Evolutionary conservation across 352 stramenopile species (phyloP).

Genomic region (Globisporangium takayamanum): DNA sequence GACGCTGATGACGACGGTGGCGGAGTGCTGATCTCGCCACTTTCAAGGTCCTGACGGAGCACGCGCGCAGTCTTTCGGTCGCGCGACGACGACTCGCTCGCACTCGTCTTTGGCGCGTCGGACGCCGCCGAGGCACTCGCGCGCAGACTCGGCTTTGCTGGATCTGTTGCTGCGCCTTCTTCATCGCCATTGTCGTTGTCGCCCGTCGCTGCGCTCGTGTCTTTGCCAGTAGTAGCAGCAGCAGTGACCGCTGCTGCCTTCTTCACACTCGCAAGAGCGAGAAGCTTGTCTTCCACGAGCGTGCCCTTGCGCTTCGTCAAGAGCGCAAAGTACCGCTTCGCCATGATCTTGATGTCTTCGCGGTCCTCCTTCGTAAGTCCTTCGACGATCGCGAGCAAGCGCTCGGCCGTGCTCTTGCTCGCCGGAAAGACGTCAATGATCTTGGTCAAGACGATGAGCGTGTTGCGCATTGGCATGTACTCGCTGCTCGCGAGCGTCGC

Average conservation of each 20-base stretch:
- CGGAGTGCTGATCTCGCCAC: constrained; percentile 37
- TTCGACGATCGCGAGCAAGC: constrained; percentile 61
- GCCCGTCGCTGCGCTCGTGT: not conserved
- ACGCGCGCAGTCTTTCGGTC: constrained; percentile 15
- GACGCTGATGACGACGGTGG: not conserved
- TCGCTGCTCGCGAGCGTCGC: constrained; percentile 54
- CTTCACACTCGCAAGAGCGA: constrained; percentile 21
- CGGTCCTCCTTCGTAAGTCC: constrained; percentile 70
- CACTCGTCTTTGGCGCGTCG: no score
- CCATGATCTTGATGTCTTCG: constrained; percentile 89
- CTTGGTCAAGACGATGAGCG: constrained; percentile 84
- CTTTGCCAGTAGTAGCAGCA: constrained; percentile 10
- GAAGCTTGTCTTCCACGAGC: constrained; percentile 56
- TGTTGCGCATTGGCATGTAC: constrained; percentile 86
- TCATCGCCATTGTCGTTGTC: not conserved
- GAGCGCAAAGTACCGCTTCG: constrained; percentile 77
- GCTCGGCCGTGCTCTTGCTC: constrained; percentile 45
- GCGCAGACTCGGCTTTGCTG: not conserved
- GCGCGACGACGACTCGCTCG: constrained; percentile 3
- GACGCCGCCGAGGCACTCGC: no score
- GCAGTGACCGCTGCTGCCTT: constrained; percentile 3
- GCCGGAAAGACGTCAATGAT: constrained; percentile 81
- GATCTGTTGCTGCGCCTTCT: not conserved
- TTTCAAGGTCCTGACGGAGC: constrained; percentile 39
- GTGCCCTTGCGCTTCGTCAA: constrained; percentile 70